Base-by-base conservation (phyloP, 1,284 basidiomycete species). In the Trichosporon ovoides region DNA sequence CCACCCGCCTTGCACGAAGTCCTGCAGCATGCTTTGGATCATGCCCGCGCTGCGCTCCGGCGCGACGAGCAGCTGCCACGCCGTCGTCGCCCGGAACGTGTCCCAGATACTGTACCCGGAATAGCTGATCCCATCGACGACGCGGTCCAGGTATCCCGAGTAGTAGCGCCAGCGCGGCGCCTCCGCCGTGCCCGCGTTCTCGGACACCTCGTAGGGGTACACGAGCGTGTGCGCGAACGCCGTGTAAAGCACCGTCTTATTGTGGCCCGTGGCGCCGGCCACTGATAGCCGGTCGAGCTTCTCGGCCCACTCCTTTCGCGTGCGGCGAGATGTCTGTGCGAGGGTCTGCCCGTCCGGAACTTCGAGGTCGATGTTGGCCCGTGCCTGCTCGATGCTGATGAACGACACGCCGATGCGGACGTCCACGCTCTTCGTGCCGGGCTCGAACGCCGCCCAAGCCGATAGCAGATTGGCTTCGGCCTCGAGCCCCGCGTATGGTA, bases 41-140 rank as follows among this genome's bases (percentile, higher is more conserved):
- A 91, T 89, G 0, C 81, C 85, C 0, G 85, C 82, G 9, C 90
- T 78, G 12, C 87, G 80, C 65, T 90, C 87, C 0, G 89, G 87
- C 0, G 85, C 85, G 19, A 89, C 81, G 1, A 91, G 78, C 46
- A 91, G 85, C 46, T 87, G 82, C 83, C 87, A 87, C 0, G 85
- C 87, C 83, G 87, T 90, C 55, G 83, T 82, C 0, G 89, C 88
- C 7, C 89, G 84, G 76, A 83, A 91, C 0, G 85, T 89, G 68
- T 91, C 89, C 89, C 89, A 91, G 66, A 87, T 89, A 0, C 87
- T 89, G 72, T 90, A 91, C 0, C 88, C 89, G 0, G 85, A 87
- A 68, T 91, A 91, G 0, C 86, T 88, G 22, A 75, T 66, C 11
- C 87, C 85, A 18, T 81, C 67, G 54, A 88, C 86, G 0, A 90